These are phyloP conservation scores for Thinopyrum elongatum DNA, from an alignment of 176 grass and related monocot genomes.

Conservation along the genomic window DNA sequence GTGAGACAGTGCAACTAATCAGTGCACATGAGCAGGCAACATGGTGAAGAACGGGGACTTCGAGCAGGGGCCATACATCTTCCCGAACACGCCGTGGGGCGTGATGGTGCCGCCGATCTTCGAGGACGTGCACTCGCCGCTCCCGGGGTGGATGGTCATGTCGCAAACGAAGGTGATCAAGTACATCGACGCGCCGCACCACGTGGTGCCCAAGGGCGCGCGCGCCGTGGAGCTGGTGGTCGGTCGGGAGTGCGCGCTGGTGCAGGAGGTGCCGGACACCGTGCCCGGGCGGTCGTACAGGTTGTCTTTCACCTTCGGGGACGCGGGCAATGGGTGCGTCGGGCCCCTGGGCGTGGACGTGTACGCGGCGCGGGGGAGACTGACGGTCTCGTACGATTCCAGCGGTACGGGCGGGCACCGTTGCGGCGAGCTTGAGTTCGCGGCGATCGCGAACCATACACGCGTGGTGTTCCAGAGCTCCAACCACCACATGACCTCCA, in stretches of 20 bases:
- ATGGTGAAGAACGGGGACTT: slow-evolving; percentile 56
- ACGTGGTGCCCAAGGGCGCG: slow-evolving; percentile 41
- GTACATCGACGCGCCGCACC: slow-evolving; percentile 60
- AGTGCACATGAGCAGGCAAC: background rate
- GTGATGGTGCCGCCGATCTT: slow-evolving; percentile 54
- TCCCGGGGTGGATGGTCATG: slow-evolving; percentile 48
- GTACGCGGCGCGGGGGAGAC: slow-evolving; percentile 11
- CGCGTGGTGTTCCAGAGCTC: slow-evolving; percentile 45
- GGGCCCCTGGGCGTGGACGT: slow-evolving; percentile 34
- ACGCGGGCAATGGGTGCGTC: slow-evolving; percentile 34
- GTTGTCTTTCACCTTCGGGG: slow-evolving; percentile 39
- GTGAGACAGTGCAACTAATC: background rate
- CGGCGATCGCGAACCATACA: slow-evolving; percentile 22
- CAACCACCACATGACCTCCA: background rate
- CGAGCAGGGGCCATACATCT: slow-evolving; percentile 56
- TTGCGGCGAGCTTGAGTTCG: slow-evolving; percentile 34
- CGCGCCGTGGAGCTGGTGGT: slow-evolving; percentile 55
- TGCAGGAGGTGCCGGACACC: slow-evolving; percentile 43
- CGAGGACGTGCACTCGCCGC: slow-evolving; percentile 52
- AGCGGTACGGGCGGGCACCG: slow-evolving; percentile 38
- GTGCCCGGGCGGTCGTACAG: slow-evolving; percentile 17
- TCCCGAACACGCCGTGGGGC: slow-evolving; percentile 42
- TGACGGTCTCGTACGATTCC: slow-evolving; percentile 29
- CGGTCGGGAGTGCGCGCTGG: slow-evolving; percentile 46
- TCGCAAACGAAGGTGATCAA: slow-evolving; percentile 51